These are phyloP conservation scores for Phytophthora aleatoria DNA, from an alignment of 352 stramenopile species.

Conservation along the genomic window DNA sequence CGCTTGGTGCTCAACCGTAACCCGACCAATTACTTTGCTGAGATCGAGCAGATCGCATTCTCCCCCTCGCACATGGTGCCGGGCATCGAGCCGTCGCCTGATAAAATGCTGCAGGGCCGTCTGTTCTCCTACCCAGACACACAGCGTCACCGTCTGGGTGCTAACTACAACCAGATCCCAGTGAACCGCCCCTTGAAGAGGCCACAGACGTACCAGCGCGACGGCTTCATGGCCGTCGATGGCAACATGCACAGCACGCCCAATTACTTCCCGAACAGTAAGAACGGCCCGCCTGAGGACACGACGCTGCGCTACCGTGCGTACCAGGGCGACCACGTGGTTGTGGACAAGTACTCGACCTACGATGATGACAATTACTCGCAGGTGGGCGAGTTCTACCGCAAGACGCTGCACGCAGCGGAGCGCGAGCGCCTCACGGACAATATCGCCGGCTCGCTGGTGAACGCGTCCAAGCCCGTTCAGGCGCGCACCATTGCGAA, in stretches of 20 bases:
- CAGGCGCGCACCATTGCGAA: constrained; percentile 87
- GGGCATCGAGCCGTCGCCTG: constrained; percentile 83
- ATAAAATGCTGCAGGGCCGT: constrained; percentile 91
- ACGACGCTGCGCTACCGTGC: constrained; percentile 33
- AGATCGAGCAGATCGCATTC: constrained; percentile 94
- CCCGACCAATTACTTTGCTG: constrained; percentile 93
- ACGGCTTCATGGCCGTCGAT: constrained; percentile 82
- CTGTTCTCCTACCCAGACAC: constrained; percentile 92
- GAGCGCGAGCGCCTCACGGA: constrained; percentile 77
- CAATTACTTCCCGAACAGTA: constrained; percentile 92
- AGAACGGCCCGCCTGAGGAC: constrained; percentile 53
- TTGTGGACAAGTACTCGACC: constrained; percentile 73
- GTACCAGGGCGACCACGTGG: constrained; percentile 43
- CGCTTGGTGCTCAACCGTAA: constrained; percentile 92
- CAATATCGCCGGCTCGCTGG: constrained; percentile 89
- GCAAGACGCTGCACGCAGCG: constrained; percentile 69
- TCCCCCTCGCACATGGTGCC: constrained; percentile 91
- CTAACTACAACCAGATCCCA: constrained; percentile 91
- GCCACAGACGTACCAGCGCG: constrained; percentile 82
- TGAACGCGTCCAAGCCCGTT: constrained; percentile 80
- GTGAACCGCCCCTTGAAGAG: constrained; percentile 86
- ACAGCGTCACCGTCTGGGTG: constrained; percentile 85
- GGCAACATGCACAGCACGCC: constrained; percentile 76
- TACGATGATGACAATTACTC: constrained; percentile 91
- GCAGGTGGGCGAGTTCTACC: constrained; percentile 86